These are phyloP conservation scores for Daucus carota DNA, from an alignment of 129 eudicot genomes.

Conservation along the genomic window DNA sequence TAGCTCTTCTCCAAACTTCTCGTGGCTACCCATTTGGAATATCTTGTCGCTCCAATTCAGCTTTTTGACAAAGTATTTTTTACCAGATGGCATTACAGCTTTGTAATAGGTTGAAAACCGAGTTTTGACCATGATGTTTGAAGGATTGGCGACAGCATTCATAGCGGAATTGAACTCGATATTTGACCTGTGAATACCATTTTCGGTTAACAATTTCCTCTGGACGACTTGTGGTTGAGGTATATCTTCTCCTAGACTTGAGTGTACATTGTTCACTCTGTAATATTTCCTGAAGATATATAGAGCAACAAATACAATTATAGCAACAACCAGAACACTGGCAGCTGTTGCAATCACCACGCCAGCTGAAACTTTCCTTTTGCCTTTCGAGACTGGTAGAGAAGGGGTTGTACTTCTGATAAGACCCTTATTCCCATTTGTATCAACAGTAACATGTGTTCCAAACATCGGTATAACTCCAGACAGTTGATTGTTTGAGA, in stretches of 20 bases:
- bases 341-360: slow-evolving; percentile 34
- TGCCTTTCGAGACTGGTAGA: background rate
- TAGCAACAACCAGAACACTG: slow-evolving; percentile 27
- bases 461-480: slow-evolving; percentile 44
- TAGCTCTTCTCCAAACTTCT: slow-evolving; percentile 56
- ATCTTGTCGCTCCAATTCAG: slow-evolving; percentile 62
- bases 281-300: slow-evolving; percentile 29
- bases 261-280: slow-evolving; percentile 33
- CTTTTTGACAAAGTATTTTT: slow-evolving; percentile 57
- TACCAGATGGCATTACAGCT: slow-evolving; percentile 69
- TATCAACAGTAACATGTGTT: slow-evolving; percentile 16
- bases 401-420: slow-evolving; percentile 5
- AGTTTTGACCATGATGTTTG: slow-evolving; percentile 39
- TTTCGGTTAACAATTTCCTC: slow-evolving; percentile 43
- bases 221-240: slow-evolving; percentile 32
- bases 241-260: slow-evolving; percentile 18
- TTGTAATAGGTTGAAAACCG: slow-evolving; percentile 67
- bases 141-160: slow-evolving; percentile 41
- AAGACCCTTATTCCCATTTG: slow-evolving; percentile 34
- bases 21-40: slow-evolving; percentile 59
- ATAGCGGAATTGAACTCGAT: slow-evolving; percentile 53
- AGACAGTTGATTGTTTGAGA: slow-evolving; percentile 54
- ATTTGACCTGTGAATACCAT: slow-evolving; percentile 54
- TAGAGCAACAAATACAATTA: slow-evolving; percentile 26
- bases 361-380: slow-evolving; percentile 22